Base-by-base conservation (phyloP, 1,284 basidiomycete genomes). In the Amylostereum areolatum region DNA sequence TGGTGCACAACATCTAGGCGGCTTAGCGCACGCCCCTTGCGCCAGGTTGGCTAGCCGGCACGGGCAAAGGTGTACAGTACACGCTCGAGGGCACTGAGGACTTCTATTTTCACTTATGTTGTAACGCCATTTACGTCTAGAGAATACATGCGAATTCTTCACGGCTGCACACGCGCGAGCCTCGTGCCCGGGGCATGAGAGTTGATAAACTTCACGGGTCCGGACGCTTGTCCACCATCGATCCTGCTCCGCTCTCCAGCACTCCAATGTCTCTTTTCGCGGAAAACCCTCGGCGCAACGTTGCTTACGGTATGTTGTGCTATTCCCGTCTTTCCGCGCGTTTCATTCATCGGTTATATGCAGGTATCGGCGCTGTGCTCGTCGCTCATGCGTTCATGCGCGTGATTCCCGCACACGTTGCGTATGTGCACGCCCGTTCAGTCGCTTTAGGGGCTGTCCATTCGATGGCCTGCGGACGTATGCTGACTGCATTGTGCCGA, bases 241-340 rank as follows among this genome's bases (percentile, higher is more conserved):
- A 34, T 36, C 42, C 36, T 35, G 40, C 25, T 47, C 11, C 45
- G 28, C 40, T 2, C 33, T 32, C 31, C 32, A 28, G 12, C 45
- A 44, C 37, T 37, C 27, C 51, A 25, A 66, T 66, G 64, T 55
- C 63, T 50, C 53, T 66, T 34, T 66, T 66, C 51, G 57, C 47
- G 32, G 55, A 55, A 27, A 55, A 58, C 52, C 51, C 57, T 37
- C 49, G 55, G 35, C 60, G 61, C 46, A 56, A 56, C 33, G 48
- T 52, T 28, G 51, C 55, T 12, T 52, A 56, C 42, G 57, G 59
- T 62, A 47, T 47, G 48, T 45, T 33, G 46, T 41, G 31, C 36
- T 51, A 71, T 69, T 70, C 62, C 68, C 18, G 62, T 71, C 33
- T 70, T 63, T 70, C 39, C 62, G 64, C 55, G 70, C 68, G 35